Base-by-base conservation (phyloP, 129 eudicot genomes). In the Pseudognaphalium luteoalbum region DNA sequence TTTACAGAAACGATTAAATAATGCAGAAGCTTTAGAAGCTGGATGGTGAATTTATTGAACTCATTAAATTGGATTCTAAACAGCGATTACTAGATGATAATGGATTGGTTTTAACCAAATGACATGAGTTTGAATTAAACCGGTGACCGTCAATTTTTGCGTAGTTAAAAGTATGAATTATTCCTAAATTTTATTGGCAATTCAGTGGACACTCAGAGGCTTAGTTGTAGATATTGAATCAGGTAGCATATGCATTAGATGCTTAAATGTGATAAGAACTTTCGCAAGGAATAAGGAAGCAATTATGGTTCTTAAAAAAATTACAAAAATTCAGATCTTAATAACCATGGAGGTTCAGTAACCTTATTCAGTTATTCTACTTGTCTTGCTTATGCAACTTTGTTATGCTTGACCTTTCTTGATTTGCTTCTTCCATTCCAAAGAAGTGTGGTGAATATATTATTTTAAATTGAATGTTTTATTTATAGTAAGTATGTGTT, bases 211-310 rank as follows among this genome's bases (percentile, higher is more conserved):
- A 39, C 47, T 39, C 47, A 39, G 47, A 39, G 47, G 47, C 12
- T 39, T 39, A 39, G 11, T 39, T 39, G 47, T 8, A 39, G 14
- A 41, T 41, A 39, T 39, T 39, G 44, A 39, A 39, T 8, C 12
- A 39, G 44, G 44, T 39, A 39, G 12, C 44, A 8, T 39, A 41
- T 41, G 47, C 47, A 41, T 41, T 10, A 41, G 47, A 41, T 41
- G 47, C 9, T 41, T 9, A 41, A 41, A 41, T 41, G 47, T 41
- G 47, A 41, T 10, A 41, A 41, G 14, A 41, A 41, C 58, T 70
- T 70, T 16, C 47, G 61, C 37, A 70, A 5, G 22, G 61, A 70
- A 41, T 58, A 58, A 58, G 63, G 63, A 58, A 58, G 12, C 47
- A 14, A 33, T 28, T 60, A 21, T 21, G 66, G 66, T 61, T 61